Base-by-base conservation (phyloP, 2,329 filamentous ascomycete species). In the Scleromitrula shiraiana region DNA sequence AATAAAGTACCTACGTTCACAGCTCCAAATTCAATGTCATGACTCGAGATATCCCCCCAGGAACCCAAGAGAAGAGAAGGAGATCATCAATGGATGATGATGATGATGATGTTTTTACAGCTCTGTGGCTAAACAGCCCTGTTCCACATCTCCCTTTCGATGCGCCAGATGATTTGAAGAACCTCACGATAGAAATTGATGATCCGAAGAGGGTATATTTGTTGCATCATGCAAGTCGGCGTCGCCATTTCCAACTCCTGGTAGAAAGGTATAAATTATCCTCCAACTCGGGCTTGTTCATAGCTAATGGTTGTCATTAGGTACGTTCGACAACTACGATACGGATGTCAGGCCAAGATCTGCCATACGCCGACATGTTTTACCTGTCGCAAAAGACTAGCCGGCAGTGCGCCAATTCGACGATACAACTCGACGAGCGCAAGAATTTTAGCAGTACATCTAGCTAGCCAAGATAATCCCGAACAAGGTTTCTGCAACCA, bases 351-450 rank as follows among this genome's bases (percentile, higher is more conserved):
- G 53, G 78, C 77, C 54, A 69, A 74, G 45, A 70, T 74, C 43
- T 95, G 89, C 67, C 73, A 72, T 29, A 91, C 82, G 1, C 68
- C 87, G 12, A 91, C 87, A 12, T 95, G 89, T 68, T 84, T 91
- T 61, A 88, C 82, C 52, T 88, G 79, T 63, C 80, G 85, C 47
- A 84, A 77, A 65, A 77, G 85, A 55, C 69, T 82, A 12, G 76
- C 79, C 22, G 78, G 76, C 27, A 78, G 79, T 54, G 76, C 76
- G 0, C 88, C 88, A 2, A 77, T 88, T 57, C 82, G 88, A 52
- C 77, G 83, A 59, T 93, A 90, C 59, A 95, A 84, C 49, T 76
- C 83, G 19, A 80, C 88, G 38, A 95, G 88, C 59, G 88, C 89
- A 7, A 78, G 88, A 59, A 87, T 85, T 1, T 68, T 95, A 26